Evolutionary conservation across 768 basidiomycete genomes (phyloP).

Genomic region (Auricularia cornea): DNA sequence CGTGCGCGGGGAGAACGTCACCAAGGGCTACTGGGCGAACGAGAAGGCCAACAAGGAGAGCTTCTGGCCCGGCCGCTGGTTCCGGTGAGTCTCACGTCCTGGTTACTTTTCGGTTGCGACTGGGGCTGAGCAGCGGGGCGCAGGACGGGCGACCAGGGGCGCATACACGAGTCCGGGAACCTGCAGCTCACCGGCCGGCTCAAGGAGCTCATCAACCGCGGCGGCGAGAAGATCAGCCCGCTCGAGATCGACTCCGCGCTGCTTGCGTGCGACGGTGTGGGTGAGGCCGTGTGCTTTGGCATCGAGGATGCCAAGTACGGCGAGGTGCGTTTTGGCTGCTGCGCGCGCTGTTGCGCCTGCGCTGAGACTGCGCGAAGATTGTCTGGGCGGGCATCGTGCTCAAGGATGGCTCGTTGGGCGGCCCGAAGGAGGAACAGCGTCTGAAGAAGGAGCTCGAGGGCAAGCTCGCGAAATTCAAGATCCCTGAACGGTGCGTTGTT

Average conservation of each 20-base stretch:
- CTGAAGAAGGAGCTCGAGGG: slow-evolving; percentile 12
- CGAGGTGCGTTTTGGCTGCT: slow-evolving; percentile 3
- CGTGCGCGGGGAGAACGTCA: slow-evolving; percentile 47
- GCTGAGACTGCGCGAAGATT: background rate
- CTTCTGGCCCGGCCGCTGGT: slow-evolving; percentile 45
- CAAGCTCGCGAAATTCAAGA: slow-evolving; percentile 14
- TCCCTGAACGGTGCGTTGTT: slow-evolving; percentile 4
- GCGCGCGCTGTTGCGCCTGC: background rate
- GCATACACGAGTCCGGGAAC: slow-evolving; percentile 29
- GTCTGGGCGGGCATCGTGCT: slow-evolving; percentile 18
- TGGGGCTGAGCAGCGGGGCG: too few species aligned
- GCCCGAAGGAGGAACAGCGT: slow-evolving; percentile 3
- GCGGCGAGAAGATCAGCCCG: slow-evolving; percentile 53
- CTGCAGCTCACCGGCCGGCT: slow-evolving; percentile 48
- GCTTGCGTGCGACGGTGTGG: slow-evolving; percentile 10
- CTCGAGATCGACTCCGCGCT: slow-evolving; percentile 56
- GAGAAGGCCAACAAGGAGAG: slow-evolving; percentile 38
- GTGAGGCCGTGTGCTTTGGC: slow-evolving; percentile 15
- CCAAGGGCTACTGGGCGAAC: slow-evolving; percentile 41
- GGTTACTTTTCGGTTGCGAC: too few species aligned
- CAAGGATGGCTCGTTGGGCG: slow-evolving; percentile 5
- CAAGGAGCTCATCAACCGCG: slow-evolving; percentile 54
- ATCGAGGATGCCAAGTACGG: slow-evolving; percentile 19
- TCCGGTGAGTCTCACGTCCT: slow-evolving; percentile 13
- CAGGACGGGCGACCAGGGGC: slow-evolving; percentile 22